phyloP scores from a whole-genome alignment of 306 rosid species.

The Glycine tomentella region DNA sequence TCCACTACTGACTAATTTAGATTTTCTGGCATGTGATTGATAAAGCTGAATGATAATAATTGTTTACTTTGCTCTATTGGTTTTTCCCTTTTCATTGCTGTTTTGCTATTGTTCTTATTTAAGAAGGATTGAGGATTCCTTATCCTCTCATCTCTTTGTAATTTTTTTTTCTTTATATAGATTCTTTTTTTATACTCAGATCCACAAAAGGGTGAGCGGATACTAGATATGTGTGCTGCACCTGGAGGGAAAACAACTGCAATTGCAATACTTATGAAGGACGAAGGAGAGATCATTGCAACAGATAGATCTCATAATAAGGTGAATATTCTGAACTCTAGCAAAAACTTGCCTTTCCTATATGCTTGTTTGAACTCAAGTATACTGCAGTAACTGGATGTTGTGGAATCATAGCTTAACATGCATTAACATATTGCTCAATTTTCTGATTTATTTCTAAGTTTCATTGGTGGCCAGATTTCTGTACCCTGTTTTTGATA shows the following conservation, averaged over 20 bases:
- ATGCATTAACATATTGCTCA: constrained; percentile 21
- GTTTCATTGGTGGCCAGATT: constrained; percentile 30
- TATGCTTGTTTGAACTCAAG: constrained; percentile 8
- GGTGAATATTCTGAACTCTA: constrained; percentile 58
- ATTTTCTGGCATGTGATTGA: too few species aligned
- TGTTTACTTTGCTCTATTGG: background rate
- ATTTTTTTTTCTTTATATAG: constrained; percentile 32
- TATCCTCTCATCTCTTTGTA: constrained; percentile 22
- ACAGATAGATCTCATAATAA: constrained; percentile 96
- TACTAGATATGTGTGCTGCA: constrained; percentile 99
- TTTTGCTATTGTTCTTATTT: constrained; percentile 24
- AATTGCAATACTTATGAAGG: constrained; percentile 90
- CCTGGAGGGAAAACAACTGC: constrained; percentile 99
- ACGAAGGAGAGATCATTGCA: constrained; percentile 91
- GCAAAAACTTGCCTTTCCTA: constrained; percentile 27
- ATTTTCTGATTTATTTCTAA: constrained; percentile 26
- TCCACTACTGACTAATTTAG: too few species aligned
- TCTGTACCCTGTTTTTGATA: constrained; percentile 21
- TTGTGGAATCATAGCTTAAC: constrained; percentile 26
- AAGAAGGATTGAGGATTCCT: constrained; percentile 21
- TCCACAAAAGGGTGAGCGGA: constrained; percentile 87
- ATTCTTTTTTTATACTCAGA: constrained; percentile 55
- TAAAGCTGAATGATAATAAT: too few species aligned
- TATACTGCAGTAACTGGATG: constrained; percentile 26
- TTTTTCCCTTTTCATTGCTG: background rate